phyloP scores from a whole-genome alignment of 2,329 filamentous ascomycete species.

The Ceratocystis alfenasii region DNA sequence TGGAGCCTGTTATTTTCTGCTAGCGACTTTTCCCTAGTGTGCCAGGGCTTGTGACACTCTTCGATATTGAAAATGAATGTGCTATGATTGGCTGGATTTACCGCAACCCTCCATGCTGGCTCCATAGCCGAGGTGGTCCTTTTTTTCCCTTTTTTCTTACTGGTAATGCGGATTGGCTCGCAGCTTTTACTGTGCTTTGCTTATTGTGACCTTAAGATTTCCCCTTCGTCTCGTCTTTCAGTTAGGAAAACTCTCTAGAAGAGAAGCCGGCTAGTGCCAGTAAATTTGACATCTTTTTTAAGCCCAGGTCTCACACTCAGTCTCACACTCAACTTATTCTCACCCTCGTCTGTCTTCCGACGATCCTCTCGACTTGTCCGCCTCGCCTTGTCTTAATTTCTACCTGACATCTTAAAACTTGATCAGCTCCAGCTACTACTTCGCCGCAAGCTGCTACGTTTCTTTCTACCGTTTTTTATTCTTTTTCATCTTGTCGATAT shows the following conservation, averaged over 20 bases:
- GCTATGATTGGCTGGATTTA: constrained; percentile 17
- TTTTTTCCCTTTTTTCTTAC: constrained; percentile 11
- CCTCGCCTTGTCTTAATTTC: not conserved
- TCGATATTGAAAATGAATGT: constrained; percentile 21
- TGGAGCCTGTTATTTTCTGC: constrained; percentile 8
- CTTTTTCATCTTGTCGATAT: not conserved
- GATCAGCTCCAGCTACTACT: constrained; percentile 10
- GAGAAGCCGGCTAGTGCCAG: not conserved
- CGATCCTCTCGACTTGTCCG: constrained; percentile 2
- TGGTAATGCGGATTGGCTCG: not conserved
- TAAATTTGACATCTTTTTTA: constrained; percentile 6
- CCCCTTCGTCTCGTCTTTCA: not conserved
- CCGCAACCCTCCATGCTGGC: constrained; percentile 9
- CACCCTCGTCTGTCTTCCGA: constrained; percentile 5
- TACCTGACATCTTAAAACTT: not conserved
- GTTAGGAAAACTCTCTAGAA: constrained; percentile 1
- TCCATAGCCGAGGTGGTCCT: constrained; percentile 22
- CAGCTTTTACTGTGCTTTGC: not conserved
- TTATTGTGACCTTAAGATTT: not conserved
- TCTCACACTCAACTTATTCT: not conserved
- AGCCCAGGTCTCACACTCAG: constrained; percentile 12
- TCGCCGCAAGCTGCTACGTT: constrained; percentile 7
- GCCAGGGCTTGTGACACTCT: constrained; percentile 3
- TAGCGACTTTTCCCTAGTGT: constrained; percentile 16
- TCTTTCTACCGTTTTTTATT: not conserved